These are phyloP conservation scores for Barnettozyma vustinii DNA, from an alignment of 805 yeast species.

Conservation along the genomic window DNA sequence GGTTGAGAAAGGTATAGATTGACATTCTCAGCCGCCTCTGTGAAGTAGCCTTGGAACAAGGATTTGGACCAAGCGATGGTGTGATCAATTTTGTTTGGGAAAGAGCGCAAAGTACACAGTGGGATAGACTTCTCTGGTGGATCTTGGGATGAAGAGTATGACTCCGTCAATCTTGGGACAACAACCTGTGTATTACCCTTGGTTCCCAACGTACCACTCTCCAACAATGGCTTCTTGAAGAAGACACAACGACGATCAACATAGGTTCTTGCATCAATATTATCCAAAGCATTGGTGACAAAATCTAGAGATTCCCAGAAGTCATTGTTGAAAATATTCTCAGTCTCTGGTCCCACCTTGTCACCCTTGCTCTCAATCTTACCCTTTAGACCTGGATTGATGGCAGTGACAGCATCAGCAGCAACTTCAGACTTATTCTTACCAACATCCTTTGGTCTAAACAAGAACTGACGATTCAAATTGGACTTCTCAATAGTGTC, in stretches of 20 bases:
- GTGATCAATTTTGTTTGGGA: constrained; percentile 97
- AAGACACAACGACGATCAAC: constrained; percentile 96
- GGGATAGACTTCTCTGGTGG: constrained; percentile 99
- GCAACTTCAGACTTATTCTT: constrained; percentile 87
- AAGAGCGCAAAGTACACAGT: constrained; percentile 91
- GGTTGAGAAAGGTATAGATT: constrained; percentile 88
- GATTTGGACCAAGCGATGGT: constrained; percentile 99
- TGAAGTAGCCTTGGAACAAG: constrained; percentile 85
- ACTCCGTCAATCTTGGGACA: constrained; percentile 89
- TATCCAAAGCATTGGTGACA: constrained; percentile 95
- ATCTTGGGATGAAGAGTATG: constrained; percentile 93
- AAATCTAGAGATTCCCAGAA: constrained; percentile 85
- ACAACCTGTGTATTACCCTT: constrained; percentile 98
- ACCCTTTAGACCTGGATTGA: constrained; percentile 81
- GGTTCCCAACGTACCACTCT: constrained; percentile 96
- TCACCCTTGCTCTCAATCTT: constrained; percentile 74
- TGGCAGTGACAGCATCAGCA: constrained; percentile 70
- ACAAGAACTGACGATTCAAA: constrained; percentile 92
- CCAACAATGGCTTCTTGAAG: constrained; percentile 84
- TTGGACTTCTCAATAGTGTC: constrained; percentile 95
- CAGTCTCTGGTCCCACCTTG: constrained; percentile 93
- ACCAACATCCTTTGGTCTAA: constrained; percentile 94
- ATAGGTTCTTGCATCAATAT: constrained; percentile 95
- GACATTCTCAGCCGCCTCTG: constrained; percentile 89
- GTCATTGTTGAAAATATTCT: constrained; percentile 71